Percentiles rank a stretch among this genome's conserved stretches.
These are phyloP conservation scores for Dendrobium catenatum DNA, from an alignment of 106 monocot species.

Conservation along the genomic window DNA sequence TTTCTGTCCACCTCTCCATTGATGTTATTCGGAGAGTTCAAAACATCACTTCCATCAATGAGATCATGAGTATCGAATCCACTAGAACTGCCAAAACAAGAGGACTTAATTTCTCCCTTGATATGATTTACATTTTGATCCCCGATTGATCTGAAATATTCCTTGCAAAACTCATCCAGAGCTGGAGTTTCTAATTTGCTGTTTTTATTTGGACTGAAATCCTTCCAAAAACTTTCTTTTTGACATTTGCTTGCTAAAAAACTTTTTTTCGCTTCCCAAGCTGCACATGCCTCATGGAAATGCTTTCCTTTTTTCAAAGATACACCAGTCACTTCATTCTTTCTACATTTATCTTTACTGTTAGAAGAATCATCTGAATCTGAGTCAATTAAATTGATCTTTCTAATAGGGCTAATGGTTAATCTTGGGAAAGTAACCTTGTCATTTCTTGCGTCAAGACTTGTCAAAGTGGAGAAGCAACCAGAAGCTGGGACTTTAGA, in stretches of 20 bases:
- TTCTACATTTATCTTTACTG: slow-evolving; percentile 11
- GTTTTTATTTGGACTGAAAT: slow-evolving; percentile 21
- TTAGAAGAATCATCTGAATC: slow-evolving; percentile 54
- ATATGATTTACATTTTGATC: slow-evolving; percentile 10
- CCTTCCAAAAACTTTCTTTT: slow-evolving; percentile 37
- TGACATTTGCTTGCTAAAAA: slow-evolving; percentile 12
- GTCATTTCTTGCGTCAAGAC: slow-evolving; percentile 36
- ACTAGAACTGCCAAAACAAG: slow-evolving; percentile 24
- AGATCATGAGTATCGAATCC: slow-evolving; percentile 18
- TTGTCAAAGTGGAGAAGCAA: slow-evolving; percentile 25
- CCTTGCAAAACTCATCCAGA: slow-evolving; percentile 80
- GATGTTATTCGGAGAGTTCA: slow-evolving; percentile 8
- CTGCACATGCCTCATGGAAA: background rate
- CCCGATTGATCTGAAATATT: slow-evolving; percentile 55
- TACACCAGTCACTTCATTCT: slow-evolving; percentile 6
- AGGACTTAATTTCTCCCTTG: slow-evolving; percentile 6
- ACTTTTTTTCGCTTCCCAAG: background rate
- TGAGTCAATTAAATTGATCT: slow-evolving; percentile 66
- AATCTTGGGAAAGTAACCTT: slow-evolving; percentile 48
- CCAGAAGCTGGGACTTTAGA: slow-evolving; percentile 18
- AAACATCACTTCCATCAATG: slow-evolving; percentile 10
- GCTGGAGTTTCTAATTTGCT: slow-evolving; percentile 62
- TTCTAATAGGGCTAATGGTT: slow-evolving; percentile 68
- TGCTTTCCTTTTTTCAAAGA: slow-evolving; percentile 5
- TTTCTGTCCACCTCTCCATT: background rate